Evolutionary conservation across 164 flowering plant genomes (phyloP), one percentile per base, ranked within the genome.

Genomic region (Hamamelis virginiana): DNA sequence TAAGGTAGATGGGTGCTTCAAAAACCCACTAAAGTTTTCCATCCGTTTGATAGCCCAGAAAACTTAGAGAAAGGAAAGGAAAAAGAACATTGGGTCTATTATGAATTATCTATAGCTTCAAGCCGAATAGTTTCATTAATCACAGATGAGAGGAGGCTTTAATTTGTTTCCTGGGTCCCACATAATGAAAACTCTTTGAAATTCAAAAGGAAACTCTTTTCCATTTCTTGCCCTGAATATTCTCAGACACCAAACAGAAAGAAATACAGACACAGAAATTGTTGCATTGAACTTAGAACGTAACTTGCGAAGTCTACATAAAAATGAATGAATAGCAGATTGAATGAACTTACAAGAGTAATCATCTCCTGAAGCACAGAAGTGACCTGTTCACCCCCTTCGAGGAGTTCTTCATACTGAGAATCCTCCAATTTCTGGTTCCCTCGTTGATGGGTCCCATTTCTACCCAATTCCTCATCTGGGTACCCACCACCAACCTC

Each of bases 361-460:
- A 85, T 76, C 87, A 95, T 91, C 60, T 95, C 97, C 74, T 87
- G 76, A 16, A 95, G 91, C 58, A 95, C 94, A 69, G 98, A 92
- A 43, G 85, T 82, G 76, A 95, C 97, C 69, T 95, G 98, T 19
- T 95, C 98, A 0, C 98, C 98, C 43, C 98, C 98, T 75, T 81
- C 84, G 76, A 95, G 89, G 2, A 95, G 63, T 19, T 89, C 96
- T 66, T 89, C 89, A 70, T 86, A 85, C 76, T 89, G 70, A 18
- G 89, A n/a, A 65, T 76, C 16, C 44, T 77, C 85, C 73, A 77
- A 69, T 58, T 75, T 76, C 48, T 72, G 72, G 13, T 59, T 38
- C 28, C 44, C 70, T 46, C 68, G 45, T 58, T 65, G 60, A 43
- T 65, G 62, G 48, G 65, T 58, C 9, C 44, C 59, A 1, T 25